phyloP scores from a whole-genome alignment of 257 asterid genomes.

The Przewalskia tangutica region DNA sequence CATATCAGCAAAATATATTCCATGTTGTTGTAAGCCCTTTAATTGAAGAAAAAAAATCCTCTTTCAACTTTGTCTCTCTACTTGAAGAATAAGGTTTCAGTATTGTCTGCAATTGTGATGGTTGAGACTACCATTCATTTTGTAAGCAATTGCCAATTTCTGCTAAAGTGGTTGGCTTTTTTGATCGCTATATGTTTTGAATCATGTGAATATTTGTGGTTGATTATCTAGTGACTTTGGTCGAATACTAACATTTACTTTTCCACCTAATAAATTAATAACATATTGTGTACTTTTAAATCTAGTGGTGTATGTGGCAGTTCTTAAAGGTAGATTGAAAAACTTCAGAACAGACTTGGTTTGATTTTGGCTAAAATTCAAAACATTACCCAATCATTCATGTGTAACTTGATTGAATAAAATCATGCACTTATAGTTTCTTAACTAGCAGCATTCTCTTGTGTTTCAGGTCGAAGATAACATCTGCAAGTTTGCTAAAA shows the following conservation, averaged over 20 bases:
- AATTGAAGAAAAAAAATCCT: neutral
- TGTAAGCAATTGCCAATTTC: neutral
- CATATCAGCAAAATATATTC: neutral
- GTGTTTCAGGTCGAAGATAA: conserved; percentile 44
- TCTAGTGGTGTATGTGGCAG: neutral
- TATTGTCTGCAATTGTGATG: neutral
- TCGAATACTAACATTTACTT: neutral
- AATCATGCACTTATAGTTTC: neutral
- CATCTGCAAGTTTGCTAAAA: conserved; percentile 60
- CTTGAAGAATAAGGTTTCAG: neutral
- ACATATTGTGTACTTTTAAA: neutral
- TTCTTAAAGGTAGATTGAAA: neutral
- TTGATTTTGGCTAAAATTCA: neutral
- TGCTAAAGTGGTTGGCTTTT: neutral
- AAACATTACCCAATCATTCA: neutral
- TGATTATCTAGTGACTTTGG: neutral
- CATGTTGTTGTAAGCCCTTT: neutral
- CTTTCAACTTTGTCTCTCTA: neutral
- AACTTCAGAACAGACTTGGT: neutral
- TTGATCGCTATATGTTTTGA: neutral
- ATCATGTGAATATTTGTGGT: neutral
- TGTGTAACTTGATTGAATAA: neutral
- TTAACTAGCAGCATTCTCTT: neutral
- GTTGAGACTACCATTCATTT: neutral
- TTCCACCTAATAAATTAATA: neutral